Percentiles rank a stretch among this genome's conserved stretches.
Conservation (phyloP, 2,329 filamentous ascomycete genomes). For the Chrysosporium queenslandicum region DNA sequence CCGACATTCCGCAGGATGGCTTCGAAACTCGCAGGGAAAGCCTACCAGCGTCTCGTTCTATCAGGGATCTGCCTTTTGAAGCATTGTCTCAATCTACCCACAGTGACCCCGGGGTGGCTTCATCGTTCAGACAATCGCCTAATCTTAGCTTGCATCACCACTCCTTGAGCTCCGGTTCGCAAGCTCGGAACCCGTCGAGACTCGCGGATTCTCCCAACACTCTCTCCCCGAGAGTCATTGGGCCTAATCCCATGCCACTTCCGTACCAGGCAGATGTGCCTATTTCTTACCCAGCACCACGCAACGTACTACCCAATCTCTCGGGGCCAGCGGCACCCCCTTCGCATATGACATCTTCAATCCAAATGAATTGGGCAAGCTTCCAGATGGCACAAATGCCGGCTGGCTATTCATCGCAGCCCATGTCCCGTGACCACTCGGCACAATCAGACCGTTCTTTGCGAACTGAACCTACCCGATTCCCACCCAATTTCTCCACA, state of each 20-base stretch:
- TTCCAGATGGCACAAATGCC: constrained; percentile 14
- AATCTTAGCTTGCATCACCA: constrained; percentile 1
- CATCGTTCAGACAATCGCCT: background rate
- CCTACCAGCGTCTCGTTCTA: background rate
- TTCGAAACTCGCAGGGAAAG: background rate
- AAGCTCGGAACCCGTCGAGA: background rate
- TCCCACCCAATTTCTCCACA: constrained; percentile 15
- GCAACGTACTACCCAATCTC: constrained; percentile 14
- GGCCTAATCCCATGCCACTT: constrained; percentile 19
- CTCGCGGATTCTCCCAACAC: constrained; percentile 6
- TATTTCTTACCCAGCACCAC: constrained; percentile 23
- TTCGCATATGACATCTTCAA: constrained; percentile 1
- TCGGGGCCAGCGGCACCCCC: constrained; percentile 1
- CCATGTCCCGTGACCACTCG: constrained; percentile 25
- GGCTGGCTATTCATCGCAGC: constrained; percentile 23
- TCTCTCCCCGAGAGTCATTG: background rate
- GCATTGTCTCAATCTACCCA: constrained; percentile 11
- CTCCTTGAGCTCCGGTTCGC: background rate
- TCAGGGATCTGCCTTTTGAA: background rate
- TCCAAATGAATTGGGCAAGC: background rate
- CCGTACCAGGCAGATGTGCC: constrained; percentile 30
- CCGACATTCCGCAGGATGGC: background rate
- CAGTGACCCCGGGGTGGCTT: constrained; percentile 13
- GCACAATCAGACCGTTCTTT: constrained; percentile 21
- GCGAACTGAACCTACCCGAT: constrained; percentile 18